Base-by-base conservation (phyloP, 2,329 filamentous ascomycete genomes). In the Penicillium sp. region DNA sequence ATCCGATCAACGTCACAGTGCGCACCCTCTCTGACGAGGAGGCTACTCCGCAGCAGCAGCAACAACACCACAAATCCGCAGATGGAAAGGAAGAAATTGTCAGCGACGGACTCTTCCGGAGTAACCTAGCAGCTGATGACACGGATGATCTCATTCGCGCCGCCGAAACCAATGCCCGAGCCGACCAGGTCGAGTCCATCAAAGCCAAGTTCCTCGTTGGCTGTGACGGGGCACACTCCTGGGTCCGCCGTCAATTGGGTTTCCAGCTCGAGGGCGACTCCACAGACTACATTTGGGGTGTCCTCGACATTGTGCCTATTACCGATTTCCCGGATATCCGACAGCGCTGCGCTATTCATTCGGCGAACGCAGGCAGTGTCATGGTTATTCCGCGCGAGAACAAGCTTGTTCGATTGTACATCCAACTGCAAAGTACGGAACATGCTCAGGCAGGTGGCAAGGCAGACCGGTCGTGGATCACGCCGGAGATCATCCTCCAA, bases 301-400 rank as follows among this genome's bases (percentile, higher is more conserved):
- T 66, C 3, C 45, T 69, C 14, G 67, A 65, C 45, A 56, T 62
- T 2, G 43, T 67, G 4, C 65, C 59, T 6, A 59, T 55, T 71
- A 68, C 67, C 11, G 35, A 88, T 67, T 89, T 88, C 61, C 83
- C 62, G 30, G 65, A 57, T 73, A 84, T 89, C 42, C 80, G 86
- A 13, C 82, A 78, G 69, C 78, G 84, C 6, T 87, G 84, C 64
- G 81, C 83, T 7, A 84, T 89, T 49, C 85, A 88, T 68, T 85
- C 82, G 1, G 84, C 79, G 0, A 30, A 37, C 45, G 53, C 42
- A 0, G 87, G 87, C 0, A 86, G 81, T 55, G 74, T 89, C 26
- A 87, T 89, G 85, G 81, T 88, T 1, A 88, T 89, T 19, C 87
- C 87, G 0, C 80, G 87, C 14, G 87, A 89, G 69, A 83, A 85